Conservation (phyloP, 1,284 basidiomycete species). For the Mycosarcoma maydis region DNA sequence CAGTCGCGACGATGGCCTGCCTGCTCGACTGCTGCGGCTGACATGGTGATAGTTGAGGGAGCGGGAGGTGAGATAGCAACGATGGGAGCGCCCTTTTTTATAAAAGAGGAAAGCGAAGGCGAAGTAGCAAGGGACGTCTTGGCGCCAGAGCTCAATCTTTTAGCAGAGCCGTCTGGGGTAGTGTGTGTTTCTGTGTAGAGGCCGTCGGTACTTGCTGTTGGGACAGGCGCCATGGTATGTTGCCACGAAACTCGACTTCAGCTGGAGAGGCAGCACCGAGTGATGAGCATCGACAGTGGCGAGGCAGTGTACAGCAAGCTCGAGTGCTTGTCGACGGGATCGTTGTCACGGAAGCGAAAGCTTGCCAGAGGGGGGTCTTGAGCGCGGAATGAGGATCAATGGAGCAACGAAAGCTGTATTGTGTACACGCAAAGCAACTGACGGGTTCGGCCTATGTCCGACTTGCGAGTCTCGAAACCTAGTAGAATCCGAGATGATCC, state of each 20-base stretch:
- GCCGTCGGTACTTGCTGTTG: conserved; percentile 10
- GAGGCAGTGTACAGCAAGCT: neutral
- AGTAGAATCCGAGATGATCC: neutral
- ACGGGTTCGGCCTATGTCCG: too few relatives aligned
- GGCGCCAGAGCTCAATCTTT: conserved; percentile 8
- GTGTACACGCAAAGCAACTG: too few relatives aligned
- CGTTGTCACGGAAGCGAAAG: too few relatives aligned
- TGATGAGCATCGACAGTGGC: neutral
- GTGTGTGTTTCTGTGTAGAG: conserved; percentile 8
- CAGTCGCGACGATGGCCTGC: conserved; percentile 15
- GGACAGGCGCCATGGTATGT: conserved; percentile 29
- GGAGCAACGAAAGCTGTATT: neutral
- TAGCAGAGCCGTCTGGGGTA: conserved; percentile 4
- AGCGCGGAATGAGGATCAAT: neutral
- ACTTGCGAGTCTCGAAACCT: neutral
- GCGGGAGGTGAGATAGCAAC: conserved; percentile 43
- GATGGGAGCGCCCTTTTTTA: conserved; percentile 48
- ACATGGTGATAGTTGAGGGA: conserved; percentile 19
- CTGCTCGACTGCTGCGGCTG: conserved; percentile 7
- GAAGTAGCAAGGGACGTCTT: conserved; percentile 25
- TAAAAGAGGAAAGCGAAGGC: conserved; percentile 32
- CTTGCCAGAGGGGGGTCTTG: neutral
- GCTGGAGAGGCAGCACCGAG: neutral
- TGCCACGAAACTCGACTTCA: conserved; percentile 3
- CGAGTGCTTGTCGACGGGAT: neutral